phyloP scores from a whole-genome alignment of 2,329 filamentous ascomycete species.

The Fulvia fulva region DNA sequence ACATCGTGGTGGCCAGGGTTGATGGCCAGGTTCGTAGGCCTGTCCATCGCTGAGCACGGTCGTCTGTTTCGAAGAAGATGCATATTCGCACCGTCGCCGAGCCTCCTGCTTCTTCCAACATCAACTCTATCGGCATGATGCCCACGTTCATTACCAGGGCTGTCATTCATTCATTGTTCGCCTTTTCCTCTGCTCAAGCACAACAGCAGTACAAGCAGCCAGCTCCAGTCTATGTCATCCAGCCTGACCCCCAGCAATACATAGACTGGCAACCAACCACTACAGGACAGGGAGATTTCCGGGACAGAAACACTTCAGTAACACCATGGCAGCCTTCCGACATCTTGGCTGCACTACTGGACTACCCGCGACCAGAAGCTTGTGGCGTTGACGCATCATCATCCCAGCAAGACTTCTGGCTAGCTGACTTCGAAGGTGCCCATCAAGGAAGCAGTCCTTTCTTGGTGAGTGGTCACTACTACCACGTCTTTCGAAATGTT shows the following conservation, averaged over 20 bases:
- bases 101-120: not conserved
- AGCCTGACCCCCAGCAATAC: constrained; percentile 13
- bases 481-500: constrained; percentile 55
- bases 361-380: constrained; percentile 1
- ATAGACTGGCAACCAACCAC: constrained; percentile 10
- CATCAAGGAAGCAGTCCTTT: constrained; percentile 67
- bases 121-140: not conserved
- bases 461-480: constrained; percentile 48
- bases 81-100: not conserved
- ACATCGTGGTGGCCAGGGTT: not conserved
- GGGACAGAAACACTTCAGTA: constrained; percentile 13
- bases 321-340: constrained; percentile 12
- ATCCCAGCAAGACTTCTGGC: constrained; percentile 57
- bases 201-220: constrained; percentile 12
- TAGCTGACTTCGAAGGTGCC: constrained; percentile 56
- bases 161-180: constrained; percentile 11
- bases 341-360: not conserved
- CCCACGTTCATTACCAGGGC: not conserved
- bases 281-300: constrained; percentile 10
- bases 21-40: not conserved
- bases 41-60: not conserved
- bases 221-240: constrained; percentile 11
- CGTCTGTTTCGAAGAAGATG: not conserved
- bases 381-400: constrained; percentile 11
- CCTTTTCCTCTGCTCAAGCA: not conserved